These are phyloP conservation scores for Triticum urartu DNA, from an alignment of 176 grass and related monocot species.

Conservation along the genomic window DNA sequence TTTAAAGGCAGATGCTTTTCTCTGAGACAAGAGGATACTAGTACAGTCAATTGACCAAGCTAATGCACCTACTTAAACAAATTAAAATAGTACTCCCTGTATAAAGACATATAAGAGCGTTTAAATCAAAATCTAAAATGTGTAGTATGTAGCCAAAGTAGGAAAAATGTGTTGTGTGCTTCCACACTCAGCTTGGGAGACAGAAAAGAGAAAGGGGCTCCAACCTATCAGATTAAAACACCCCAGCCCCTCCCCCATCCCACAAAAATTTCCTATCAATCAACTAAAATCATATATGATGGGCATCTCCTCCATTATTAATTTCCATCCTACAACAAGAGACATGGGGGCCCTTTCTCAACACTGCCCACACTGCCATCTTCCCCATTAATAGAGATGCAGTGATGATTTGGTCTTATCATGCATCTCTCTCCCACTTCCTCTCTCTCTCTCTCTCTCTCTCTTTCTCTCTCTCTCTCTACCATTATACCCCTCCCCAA, in stretches of 20 bases:
- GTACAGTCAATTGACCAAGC: neutral
- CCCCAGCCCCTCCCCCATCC: too few species aligned
- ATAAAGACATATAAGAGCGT: too few species aligned
- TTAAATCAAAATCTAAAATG: too few species aligned
- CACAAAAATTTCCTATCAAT: neutral
- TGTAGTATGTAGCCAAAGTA: neutral
- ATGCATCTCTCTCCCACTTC: neutral
- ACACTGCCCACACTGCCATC: slow-evolving; percentile 36
- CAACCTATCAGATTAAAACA: slow-evolving; percentile 3
- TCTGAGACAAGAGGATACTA: neutral
- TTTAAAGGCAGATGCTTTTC: neutral
- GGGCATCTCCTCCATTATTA: slow-evolving; percentile 32
- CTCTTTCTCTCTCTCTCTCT: neutral
- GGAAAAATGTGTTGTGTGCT: neutral
- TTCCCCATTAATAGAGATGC: slow-evolving; percentile 45
- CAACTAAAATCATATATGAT: slow-evolving; percentile 7
- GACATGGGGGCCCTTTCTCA: slow-evolving; percentile 36
- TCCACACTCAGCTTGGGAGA: slow-evolving; percentile 20
- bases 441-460: neutral
- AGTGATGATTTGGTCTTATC: slow-evolving; percentile 46
- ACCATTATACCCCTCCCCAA: neutral
- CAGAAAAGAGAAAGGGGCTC: slow-evolving; percentile 16
- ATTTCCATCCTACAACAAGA: slow-evolving; percentile 30
- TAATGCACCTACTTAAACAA: neutral
- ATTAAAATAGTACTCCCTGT: neutral